Base-by-base conservation (phyloP, 169 alveolate genomes). In the Cryptosporidium muris region DNA sequence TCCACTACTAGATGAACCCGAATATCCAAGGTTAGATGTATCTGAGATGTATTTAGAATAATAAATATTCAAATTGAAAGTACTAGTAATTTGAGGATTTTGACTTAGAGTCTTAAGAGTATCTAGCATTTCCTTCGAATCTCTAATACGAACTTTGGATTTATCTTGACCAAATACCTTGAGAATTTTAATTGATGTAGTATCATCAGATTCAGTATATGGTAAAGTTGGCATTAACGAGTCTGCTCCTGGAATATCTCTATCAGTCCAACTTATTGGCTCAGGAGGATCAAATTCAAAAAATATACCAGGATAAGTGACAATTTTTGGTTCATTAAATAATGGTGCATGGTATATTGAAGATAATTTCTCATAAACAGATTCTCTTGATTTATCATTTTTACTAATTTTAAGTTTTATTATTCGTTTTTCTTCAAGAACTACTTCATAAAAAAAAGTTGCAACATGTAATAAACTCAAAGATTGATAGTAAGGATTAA, bases 291-390 rank as follows among this genome's bases (percentile, higher is more conserved):
- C 58, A 52, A 74, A 49, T 74, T 74, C 85, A 12, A 74, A 74
- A 62, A 56, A 74, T 14, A 74, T 56, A 9, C 85, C 85, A 25
- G 85, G 85, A 45, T 74, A 74, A 25, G 60, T 48, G 47, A 25
- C 45, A 43, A 58, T 40, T n/a, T 47, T 47, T 5, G 85, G 85
- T n/a, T 74, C 85, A 8, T 47, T 38, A n/a, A 58, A 53, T 11
- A 74, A 9, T 58, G 85, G 85, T 37, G 85, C 85, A 74, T 74
- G 85, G 48, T 74, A 74, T 16, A 74, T 16, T 60, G 67, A 66
- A 6, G 25, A 58, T 43, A 74, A 60, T 48, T 58, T 58, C 6
- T 74, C 74, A 25, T 25, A 25, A 3, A 43, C 54, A 9, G 12
- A 43, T 40, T 66, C 60, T 2, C 2, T 16, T 34, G 43, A 74